Evolutionary conservation across 345 rosid genomes (phyloP).

Genomic region (Acer negundo): DNA sequence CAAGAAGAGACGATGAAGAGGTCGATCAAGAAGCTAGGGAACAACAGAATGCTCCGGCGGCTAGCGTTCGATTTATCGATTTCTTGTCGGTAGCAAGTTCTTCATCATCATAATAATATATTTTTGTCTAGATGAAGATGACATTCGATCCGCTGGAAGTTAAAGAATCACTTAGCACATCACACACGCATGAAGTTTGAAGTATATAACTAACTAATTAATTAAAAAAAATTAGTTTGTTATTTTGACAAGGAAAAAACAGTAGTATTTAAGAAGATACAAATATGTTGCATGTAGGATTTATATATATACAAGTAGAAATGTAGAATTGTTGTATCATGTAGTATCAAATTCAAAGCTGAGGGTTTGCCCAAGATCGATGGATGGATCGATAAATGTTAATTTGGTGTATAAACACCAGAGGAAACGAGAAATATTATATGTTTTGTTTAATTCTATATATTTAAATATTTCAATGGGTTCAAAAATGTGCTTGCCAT

Average conservation of each 20-base stretch:
- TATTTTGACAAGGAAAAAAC: not conserved
- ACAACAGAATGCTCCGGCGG: conserved; percentile 20
- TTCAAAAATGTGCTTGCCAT: too few species aligned
- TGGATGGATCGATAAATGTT: not conserved
- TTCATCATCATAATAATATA: conserved; percentile 12
- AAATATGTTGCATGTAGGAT: not conserved
- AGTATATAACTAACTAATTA: conserved; percentile 8
- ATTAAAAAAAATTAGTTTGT: not conserved
- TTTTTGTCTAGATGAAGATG: not conserved
- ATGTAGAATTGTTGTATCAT: not conserved
- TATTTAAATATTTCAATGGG: too few species aligned
- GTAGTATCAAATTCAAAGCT: not conserved
- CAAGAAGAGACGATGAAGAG: conserved; percentile 51
- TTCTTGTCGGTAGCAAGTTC: conserved; percentile 59
- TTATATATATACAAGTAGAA: not conserved
- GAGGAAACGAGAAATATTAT: not conserved
- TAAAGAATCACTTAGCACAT: conserved; percentile 2
- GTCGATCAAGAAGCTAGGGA: conserved; percentile 45
- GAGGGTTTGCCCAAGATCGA: not conserved
- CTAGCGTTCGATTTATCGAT: conserved; percentile 48
- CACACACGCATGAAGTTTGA: not conserved
- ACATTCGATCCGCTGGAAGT: not conserved
- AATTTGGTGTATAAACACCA: not conserved
- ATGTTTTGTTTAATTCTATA: too few species aligned
- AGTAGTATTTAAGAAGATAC: conserved; percentile 1